Evolutionary conservation across 139 green algal genomes (phyloP).

Genomic region (Monoraphidium neglectum): DNA sequence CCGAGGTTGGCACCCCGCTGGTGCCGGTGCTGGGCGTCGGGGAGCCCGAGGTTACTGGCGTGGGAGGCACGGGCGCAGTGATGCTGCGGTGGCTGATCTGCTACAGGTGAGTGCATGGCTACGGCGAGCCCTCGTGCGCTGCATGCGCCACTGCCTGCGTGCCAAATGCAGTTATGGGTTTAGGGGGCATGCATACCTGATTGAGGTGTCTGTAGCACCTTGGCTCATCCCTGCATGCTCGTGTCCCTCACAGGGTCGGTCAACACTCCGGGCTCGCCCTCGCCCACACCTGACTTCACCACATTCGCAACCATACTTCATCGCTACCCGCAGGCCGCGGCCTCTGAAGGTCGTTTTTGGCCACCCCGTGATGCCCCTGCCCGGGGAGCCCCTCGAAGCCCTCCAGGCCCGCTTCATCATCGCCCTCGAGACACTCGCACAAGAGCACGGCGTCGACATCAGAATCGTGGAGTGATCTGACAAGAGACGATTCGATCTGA

Average conservation of each 20-base stretch:
- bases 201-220: no score
- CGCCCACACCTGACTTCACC: neutral
- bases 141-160: no score
- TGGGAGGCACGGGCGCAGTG: neutral
- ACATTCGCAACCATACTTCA: neutral
- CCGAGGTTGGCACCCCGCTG: neutral
- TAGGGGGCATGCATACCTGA: no score
- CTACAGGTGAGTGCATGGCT: no score
- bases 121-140: no score
- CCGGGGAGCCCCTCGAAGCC: neutral
- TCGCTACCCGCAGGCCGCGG: neutral
- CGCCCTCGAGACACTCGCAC: neutral
- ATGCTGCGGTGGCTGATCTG: no score
- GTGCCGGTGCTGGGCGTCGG: slow-evolving; percentile 3
- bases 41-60: neutral
- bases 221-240: no score
- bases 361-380: neutral
- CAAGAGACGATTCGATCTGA: no score
- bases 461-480: neutral
- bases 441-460: neutral
- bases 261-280: no score
- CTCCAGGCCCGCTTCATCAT: neutral
- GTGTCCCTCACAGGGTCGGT: no score
- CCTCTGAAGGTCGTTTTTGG: neutral
- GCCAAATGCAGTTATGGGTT: no score